Base-by-base conservation (phyloP, 805 yeast genomes). In the Zygosaccharomyces kombuchaensis region DNA sequence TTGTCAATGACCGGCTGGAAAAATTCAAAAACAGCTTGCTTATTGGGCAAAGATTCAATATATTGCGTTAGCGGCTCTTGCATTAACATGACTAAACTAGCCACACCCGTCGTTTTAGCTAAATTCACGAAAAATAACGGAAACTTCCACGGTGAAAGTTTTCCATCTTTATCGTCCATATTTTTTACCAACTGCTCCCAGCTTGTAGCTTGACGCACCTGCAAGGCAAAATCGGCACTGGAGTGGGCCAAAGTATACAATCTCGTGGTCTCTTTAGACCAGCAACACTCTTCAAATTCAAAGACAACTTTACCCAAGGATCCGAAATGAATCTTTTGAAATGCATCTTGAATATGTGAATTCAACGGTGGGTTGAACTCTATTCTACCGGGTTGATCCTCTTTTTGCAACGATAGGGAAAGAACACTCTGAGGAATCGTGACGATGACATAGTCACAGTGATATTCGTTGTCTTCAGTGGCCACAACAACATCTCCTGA, bases 371-470 rank as follows among this genome's bases (percentile, higher is more conserved):
- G 88, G 0, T 48, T 54, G 73, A 87, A 84, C 27, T 59, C 61
- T 23, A 84, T 76, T 13, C 74, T 73, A 4, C 82, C 81, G 14
- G 40, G 50, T 6, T 40, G 22, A 3, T 43, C 45, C 16, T 43
- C 32, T 6, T 56, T 54, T 4, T 47, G 36, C 2, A 57, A 48
- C 0, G 67, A 62, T 3, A 77, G 55, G 45, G 76, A 77, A 30
- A 88, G 66, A 3, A 84, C 73, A 29, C 90, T 84, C 50, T 84
- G 84, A 0, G 96, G 96, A 4, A 86, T 78, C 0, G 96, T 81
- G 6, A 87, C 84, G 10, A 89, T 72, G 23, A 79, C 68, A 58
- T 78, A 83, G 38, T 84, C 80, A 25, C 80, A 72, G 2, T 53
- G 51, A 27, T 70, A 62, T 4, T 36, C 49, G 2, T 50, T 44